A percentile compares a stretch with the other conserved stretches of the same genome.
These are phyloP conservation scores for Xeromyces bisporus DNA, from an alignment of 495 filamentous ascomycete species.

Conservation along the genomic window DNA sequence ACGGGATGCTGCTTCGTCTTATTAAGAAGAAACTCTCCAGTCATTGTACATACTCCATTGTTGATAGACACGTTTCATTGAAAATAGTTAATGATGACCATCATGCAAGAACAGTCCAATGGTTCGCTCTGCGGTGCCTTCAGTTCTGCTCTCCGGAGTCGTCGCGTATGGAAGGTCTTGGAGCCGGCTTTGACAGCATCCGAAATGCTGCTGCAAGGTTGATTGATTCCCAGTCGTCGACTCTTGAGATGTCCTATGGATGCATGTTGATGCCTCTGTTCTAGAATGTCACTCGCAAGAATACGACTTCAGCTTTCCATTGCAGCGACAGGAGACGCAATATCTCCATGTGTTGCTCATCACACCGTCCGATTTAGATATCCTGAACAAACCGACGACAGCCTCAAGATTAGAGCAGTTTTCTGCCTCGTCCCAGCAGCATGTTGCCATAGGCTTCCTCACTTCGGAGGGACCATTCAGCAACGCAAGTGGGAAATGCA, in stretches of 20 bases:
- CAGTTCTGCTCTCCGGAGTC: slow-evolving; percentile 37
- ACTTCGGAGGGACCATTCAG: slow-evolving; percentile 16
- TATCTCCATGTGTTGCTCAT: slow-evolving; percentile 36
- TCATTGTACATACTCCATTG: too few relatives aligned
- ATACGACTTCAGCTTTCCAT: slow-evolving; percentile 8
- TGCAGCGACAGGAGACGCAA: neutral
- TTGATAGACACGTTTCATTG: too few relatives aligned
- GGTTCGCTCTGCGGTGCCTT: too few relatives aligned
- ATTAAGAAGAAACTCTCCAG: too few relatives aligned
- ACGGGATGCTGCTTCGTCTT: too few relatives aligned
- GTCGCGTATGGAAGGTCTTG: slow-evolving; percentile 31
- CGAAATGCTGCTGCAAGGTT: slow-evolving; percentile 32
- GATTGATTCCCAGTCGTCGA: neutral
- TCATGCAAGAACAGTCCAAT: too few relatives aligned
- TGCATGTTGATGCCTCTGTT: neutral
- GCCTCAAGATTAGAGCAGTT: slow-evolving; percentile 31
- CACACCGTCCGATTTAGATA: slow-evolving; percentile 26
- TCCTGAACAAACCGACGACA: slow-evolving; percentile 9
- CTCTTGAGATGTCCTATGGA: slow-evolving; percentile 1
- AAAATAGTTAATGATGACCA: too few relatives aligned
- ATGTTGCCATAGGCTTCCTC: slow-evolving; percentile 37
- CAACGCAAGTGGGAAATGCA: slow-evolving; percentile 6
- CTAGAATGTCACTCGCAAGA: slow-evolving; percentile 2
- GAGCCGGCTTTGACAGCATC: slow-evolving; percentile 23
- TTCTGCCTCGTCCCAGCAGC: slow-evolving; percentile 13